Evolutionary conservation across 108 stramenopile genomes (phyloP).

Genomic region (Fragilaria crotonensis): DNA sequence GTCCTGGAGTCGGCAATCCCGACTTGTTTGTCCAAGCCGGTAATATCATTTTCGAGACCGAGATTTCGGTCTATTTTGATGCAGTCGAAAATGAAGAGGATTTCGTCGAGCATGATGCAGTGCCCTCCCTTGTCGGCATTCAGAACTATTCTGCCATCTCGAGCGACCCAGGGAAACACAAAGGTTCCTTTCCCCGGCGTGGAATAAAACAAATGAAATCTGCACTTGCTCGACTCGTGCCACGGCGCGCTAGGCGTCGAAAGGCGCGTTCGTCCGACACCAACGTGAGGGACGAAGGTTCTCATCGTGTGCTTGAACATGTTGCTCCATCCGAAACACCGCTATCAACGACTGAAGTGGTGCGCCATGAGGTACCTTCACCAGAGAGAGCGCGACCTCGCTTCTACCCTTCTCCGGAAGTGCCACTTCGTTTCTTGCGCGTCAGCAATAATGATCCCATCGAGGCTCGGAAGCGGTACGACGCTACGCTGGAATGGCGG

Average conservation of each 20-base stretch:
- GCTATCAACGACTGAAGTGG: constrained; percentile 15
- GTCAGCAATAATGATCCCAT: constrained; percentile 56
- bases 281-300: neutral
- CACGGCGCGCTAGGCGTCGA: neutral
- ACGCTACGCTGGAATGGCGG: constrained; percentile 59
- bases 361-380: too few relatives aligned
- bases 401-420: constrained; percentile 26
- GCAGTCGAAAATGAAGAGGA: neutral
- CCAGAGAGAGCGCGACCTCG: too few relatives aligned
- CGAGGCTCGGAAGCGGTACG: constrained; percentile 49
- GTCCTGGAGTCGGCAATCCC: too few relatives aligned
- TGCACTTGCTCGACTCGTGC: too few relatives aligned
- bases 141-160: too few relatives aligned
- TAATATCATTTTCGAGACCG: neutral
- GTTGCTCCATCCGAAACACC: constrained; percentile 10
- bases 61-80: neutral
- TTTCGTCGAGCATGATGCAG: too few relatives aligned
- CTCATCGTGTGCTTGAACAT: too few relatives aligned
- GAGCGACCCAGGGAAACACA: too few relatives aligned
- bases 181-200: too few relatives aligned
- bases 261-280: neutral
- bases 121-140: too few relatives aligned
- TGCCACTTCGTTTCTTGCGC: constrained; percentile 56
- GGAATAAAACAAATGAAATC: too few relatives aligned
- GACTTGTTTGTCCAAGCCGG: neutral